Evolutionary conservation across 345 rosid genomes (phyloP).

Genomic region (Rhizophora apiculata): DNA sequence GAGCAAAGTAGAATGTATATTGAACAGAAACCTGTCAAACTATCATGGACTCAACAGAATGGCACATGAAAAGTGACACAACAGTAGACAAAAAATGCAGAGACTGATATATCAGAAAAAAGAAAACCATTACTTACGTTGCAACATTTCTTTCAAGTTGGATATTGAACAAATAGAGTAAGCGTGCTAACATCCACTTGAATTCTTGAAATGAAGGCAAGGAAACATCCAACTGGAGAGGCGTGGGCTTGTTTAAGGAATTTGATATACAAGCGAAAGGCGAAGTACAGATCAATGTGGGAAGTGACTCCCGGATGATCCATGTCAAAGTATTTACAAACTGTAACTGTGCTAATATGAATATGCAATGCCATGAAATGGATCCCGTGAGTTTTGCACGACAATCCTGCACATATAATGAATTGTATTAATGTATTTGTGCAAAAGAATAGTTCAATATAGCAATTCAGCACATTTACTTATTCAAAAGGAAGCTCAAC

Average conservation of each 20-base stretch:
- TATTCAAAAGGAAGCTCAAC: neutral
- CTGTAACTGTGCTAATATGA: constrained; percentile 35
- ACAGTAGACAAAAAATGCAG: neutral
- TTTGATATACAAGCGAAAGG: constrained; percentile 81
- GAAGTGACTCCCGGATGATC: constrained; percentile 39
- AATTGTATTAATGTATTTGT: constrained; percentile 19
- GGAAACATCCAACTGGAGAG: constrained; percentile 70
- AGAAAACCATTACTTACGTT: constrained; percentile 56
- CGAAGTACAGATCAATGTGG: constrained; percentile 29
- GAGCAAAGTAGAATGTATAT: neutral
- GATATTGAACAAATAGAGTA: constrained; percentile 76
- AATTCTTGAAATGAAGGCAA: constrained; percentile 70
- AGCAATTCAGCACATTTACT: neutral
- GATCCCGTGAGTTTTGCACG: constrained; percentile 39
- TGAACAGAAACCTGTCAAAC: no score
- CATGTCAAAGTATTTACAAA: constrained; percentile 26
- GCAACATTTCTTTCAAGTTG: constrained; percentile 90
- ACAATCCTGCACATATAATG: constrained; percentile 46
- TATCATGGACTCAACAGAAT: constrained; percentile 4
- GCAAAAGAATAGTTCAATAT: neutral
- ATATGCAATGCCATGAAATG: constrained; percentile 40
- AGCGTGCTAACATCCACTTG: constrained; percentile 65
- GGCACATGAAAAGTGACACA: no score
- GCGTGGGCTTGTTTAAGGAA: constrained; percentile 68
- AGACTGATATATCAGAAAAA: constrained; percentile 6